phyloP scores from a whole-genome alignment of 306 rosid species.

The Trifolium subterraneum region DNA sequence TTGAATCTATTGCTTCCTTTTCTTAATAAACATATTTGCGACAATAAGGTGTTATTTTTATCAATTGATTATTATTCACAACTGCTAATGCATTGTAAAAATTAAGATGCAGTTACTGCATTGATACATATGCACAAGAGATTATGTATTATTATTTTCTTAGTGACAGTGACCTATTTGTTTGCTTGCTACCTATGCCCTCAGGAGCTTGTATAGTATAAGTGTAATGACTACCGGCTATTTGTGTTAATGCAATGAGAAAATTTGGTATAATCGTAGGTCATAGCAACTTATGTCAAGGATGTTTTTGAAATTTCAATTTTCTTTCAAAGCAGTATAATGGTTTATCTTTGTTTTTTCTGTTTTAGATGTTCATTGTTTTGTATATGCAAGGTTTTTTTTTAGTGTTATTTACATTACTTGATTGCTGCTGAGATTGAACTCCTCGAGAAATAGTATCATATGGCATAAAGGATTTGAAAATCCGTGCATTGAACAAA shows the following conservation, averaged over 20 bases:
- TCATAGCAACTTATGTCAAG: background rate
- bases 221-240: background rate
- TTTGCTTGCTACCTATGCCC: background rate
- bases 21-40: background rate
- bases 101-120: background rate
- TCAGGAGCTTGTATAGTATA: background rate
- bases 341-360: conserved; percentile 21
- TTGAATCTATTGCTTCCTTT: background rate
- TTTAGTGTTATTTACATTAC: conserved; percentile 4
- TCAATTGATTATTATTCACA: background rate
- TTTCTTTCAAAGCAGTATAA: background rate
- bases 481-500: background rate
- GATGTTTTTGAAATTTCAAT: conserved; percentile 4
- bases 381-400: conserved; percentile 20
- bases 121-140: background rate
- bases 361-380: conserved; percentile 24
- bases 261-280: background rate
- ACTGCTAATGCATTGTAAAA: background rate
- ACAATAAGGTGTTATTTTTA: background rate
- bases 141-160: background rate
- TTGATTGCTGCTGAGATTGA: background rate
- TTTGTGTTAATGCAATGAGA: conserved; percentile 12
- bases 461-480: background rate
- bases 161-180: background rate
- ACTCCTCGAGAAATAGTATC: background rate